Evolutionary conservation across 345 rosid genomes (phyloP), one percentile per base, ranked within the genome.

Genomic region (Moricandia moricandioides): DNA sequence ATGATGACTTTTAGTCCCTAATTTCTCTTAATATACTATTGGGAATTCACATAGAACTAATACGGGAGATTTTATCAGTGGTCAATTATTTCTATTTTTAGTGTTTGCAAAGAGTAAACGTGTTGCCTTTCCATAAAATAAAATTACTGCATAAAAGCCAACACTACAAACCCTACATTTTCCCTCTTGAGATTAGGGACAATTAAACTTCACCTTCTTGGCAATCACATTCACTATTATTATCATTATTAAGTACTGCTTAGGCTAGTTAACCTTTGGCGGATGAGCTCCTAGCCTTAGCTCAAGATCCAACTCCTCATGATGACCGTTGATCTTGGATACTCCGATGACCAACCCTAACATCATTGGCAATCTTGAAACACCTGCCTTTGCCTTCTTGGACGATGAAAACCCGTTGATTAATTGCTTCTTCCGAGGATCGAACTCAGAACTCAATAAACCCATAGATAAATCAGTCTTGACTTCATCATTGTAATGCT

Each of bases 241-340:
- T 51, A 60, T 14, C 63, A n/a, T 21, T 21, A 21, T 21, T 62
- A 59, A 33, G 35, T 57, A 71, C 14, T 40, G 61, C 18, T 70
- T 56, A 74, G 34, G 27, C 82, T 83, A 86, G 78, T 84, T 87
- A 79, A 86, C 80, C 40, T 83, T 75, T 43, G 86, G 80, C n/a
- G 86, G 80, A 69, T 84, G 71, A 80, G 65, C 81, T 47, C 97
- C 96, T 73, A 92, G 93, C 86, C 94, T 83, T 70, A 92, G 94
- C 84, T 92, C 97, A 80, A 92, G 97, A 84, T 92, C 96, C 82
- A 92, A 75, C 40, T 83, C 91, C 8, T 88, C 89, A 43, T 78
- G 73, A 52, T 67, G 70, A 54, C 70, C 74, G 69, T 78, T 78
- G 70, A 62, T 72, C 60, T 67, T 67, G 31, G 77, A 67, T 14